phyloP scores from a whole-genome alignment of 768 basidiomycete species.

The Tylopilus rubrobrunneus region DNA sequence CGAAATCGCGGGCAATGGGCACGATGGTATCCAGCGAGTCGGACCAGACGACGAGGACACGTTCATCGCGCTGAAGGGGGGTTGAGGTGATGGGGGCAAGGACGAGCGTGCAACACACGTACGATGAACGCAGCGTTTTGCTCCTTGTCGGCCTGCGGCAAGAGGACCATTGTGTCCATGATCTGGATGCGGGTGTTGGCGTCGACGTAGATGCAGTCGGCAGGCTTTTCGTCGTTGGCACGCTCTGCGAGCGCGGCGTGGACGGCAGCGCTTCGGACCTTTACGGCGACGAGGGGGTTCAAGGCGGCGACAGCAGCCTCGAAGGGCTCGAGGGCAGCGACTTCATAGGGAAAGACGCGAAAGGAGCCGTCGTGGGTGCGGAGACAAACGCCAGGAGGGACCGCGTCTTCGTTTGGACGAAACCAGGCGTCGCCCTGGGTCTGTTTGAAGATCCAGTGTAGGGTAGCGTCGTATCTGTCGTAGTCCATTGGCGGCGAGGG shows the following conservation, averaged over 20 bases:
- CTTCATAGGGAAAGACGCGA: slow-evolving; percentile 54
- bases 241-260: slow-evolving; percentile 48
- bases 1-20: slow-evolving; percentile 43
- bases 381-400: slow-evolving; percentile 46
- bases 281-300: slow-evolving; percentile 55
- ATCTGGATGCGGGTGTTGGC: slow-evolving; percentile 75
- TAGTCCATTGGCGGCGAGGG: slow-evolving; percentile 28
- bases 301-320: slow-evolving; percentile 49
- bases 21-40: slow-evolving; percentile 77
- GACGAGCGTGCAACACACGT: slow-evolving; percentile 24
- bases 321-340: slow-evolving; percentile 50
- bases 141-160: slow-evolving; percentile 49
- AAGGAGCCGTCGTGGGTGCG: slow-evolving; percentile 46
- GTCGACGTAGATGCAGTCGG: slow-evolving; percentile 42
- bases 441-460: slow-evolving; percentile 30
- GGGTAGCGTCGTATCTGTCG: slow-evolving; percentile 32
- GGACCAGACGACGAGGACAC: slow-evolving; percentile 82
- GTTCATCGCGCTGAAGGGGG: slow-evolving; percentile 63
- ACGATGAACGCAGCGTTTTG: slow-evolving; percentile 66
- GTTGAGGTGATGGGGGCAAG: not conserved
- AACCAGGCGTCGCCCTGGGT: slow-evolving; percentile 50
- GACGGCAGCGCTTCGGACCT: slow-evolving; percentile 46
- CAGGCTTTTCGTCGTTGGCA: slow-evolving; percentile 19
- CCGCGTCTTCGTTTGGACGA: slow-evolving; percentile 45
- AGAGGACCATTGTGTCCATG: slow-evolving; percentile 70